Base-by-base conservation (phyloP, 768 basidiomycete genomes). In the Russula dissimulans region DNA sequence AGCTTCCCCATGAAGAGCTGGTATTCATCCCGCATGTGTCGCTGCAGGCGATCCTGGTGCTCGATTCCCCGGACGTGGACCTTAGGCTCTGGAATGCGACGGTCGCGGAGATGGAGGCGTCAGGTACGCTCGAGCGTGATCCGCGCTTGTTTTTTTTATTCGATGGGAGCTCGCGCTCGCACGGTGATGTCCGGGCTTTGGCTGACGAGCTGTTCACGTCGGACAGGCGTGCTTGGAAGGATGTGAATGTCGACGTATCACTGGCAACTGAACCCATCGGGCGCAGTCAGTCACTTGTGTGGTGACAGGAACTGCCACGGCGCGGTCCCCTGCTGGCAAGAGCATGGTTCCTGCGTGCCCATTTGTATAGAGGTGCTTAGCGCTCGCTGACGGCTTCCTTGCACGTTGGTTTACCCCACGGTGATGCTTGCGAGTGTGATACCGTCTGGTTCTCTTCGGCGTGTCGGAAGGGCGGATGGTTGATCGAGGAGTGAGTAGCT, bases 101-200 rank as follows among this genome's bases (percentile, higher is more conserved):
- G 4, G 56, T 66, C 50, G 63, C 59, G 63, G 59, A 66, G 56
- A 66, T 66, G 63, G 59, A 60, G 59, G 54, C 53, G 39, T 45
- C 57, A 31, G 65, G 65, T 63, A 42, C 55, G 56, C 41, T 50
- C 9, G 4, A 32, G 18, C 5, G 22, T 18, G 32, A 31, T 39
- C n/a, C 18, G 45, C 22, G 15, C 47, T 32, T 12, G 10, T 12
- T 15, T 15, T 15, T 15, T 4, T 11, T 12, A 4, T n/a, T 32
- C 48, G 32, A 34, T 49, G n/a, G 22, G 22, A 2, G 39, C 39
- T 46, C 14, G 15, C 14, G 31, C 26, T 31, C 53, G 18, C 15
- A 26, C 34, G 7, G 34, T 5, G 47, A 14, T 42, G 11, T 22
- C 14, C 34, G 41, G 54, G 32, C 48, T 41, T 42, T 9, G 22